A percentile compares a stretch with the other conserved stretches of the same genome.
These are phyloP conservation scores for Globisporangium paddicum DNA, from an alignment of 352 stramenopile genomes.

Conservation along the genomic window DNA sequence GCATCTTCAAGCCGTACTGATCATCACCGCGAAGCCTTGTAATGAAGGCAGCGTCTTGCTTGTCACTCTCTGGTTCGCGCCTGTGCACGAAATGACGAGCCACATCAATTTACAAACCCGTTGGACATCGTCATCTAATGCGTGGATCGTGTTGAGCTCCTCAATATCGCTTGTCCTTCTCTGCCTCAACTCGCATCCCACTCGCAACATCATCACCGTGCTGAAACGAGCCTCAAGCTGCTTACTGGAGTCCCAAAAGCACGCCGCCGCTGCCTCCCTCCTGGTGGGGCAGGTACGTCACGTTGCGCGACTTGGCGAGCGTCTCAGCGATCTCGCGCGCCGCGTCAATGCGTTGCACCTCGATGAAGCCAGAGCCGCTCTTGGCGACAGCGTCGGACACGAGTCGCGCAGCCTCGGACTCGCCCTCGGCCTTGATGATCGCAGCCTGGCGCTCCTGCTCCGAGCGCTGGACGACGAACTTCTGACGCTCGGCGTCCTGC, in stretches of 20 bases:
- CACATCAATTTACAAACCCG: too few species aligned
- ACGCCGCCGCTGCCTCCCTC: constrained; percentile 79
- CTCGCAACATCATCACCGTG: too few species aligned
- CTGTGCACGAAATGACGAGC: too few species aligned
- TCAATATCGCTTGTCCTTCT: too few species aligned
- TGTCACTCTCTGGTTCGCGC: too few species aligned
- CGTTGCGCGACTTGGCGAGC: constrained; percentile 95
- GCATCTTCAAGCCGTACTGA: too few species aligned
- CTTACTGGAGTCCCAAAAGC: constrained; percentile 80
- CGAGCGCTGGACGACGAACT: constrained; percentile 98
- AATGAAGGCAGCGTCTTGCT: too few species aligned
- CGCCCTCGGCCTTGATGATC: constrained; percentile 94
- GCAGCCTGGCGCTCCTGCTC: constrained; percentile 96
- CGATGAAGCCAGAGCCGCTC: constrained; percentile 97
- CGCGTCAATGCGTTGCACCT: constrained; percentile 99
- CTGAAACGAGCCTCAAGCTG: background rate
- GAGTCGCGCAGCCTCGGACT: constrained; percentile 97
- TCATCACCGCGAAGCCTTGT: too few species aligned
- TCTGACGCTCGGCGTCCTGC: constrained; percentile 99
- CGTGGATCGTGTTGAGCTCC: too few species aligned
- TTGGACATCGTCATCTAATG: too few species aligned
- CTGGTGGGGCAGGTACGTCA: constrained; percentile 97
- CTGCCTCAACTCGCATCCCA: background rate
- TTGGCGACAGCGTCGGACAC: constrained; percentile 98
- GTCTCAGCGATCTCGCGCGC: constrained; percentile 99